Evolutionary conservation across 305 asterid species (phyloP), one percentile per base, ranked within the genome.

Genomic region (Fraxinus baroniana): DNA sequence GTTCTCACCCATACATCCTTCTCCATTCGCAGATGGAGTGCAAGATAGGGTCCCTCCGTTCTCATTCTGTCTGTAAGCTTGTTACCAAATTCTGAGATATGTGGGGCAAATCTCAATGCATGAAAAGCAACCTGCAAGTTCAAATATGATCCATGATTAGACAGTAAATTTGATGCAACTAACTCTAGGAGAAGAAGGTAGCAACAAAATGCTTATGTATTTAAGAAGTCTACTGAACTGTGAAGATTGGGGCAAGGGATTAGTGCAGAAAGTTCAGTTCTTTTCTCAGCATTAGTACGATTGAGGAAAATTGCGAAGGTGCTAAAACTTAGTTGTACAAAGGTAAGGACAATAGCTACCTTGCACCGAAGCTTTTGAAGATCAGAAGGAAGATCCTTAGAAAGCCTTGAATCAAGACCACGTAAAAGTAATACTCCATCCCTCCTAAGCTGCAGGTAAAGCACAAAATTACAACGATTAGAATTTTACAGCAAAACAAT

Each of bases 1-100:
- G 98, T 93, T 80, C 98, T 87, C n/a, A 95, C 97, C 98, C 98
- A 95, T 2, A 95, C 98, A 74, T 95, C 98, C 87, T 93, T 92
- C 79, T 95, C 98, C 97, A 95, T 93, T 79, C 98, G 89, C 44
- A 95, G 91, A 90, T 95, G 98, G 81, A 95, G 95, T 26, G 98
- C 97, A 52, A 95, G 86, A 87, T 89, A 95, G 3, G 97, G 98
- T 30, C 98, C 98, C 84, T 91, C 91, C 86, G 92, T 93, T 79
- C 93, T 88, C 94, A 95, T 92, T 77, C 98, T 87, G 86, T 90
- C 91, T 0, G 93, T 88, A 52, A 95, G 89, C 86, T 87, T 89
- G 88, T 90, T 89, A 10, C 98, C 98, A 1, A 95, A 84, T 44
- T 89, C 91, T 1, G 86, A 71, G 60, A 95, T 92, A 37, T 86